Conservation (phyloP, 2,329 filamentous ascomycete species). For the Fusarium graminum region DNA sequence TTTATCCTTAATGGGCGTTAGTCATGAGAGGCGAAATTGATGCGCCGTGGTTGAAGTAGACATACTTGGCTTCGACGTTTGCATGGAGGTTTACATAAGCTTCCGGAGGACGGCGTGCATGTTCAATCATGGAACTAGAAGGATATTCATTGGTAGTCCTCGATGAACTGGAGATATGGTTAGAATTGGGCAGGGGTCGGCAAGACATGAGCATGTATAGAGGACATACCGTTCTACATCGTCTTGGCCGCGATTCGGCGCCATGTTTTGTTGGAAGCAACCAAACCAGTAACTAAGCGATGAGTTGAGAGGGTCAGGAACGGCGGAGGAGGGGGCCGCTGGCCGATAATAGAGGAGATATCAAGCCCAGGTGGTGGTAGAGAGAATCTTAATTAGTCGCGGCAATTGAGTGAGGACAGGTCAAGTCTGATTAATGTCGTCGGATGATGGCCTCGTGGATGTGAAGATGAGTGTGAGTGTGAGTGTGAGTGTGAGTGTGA, state of each 20-base stretch:
- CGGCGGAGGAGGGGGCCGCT: conserved; percentile 14
- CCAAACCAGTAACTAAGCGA: conserved; percentile 18
- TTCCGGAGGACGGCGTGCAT: conserved; percentile 52
- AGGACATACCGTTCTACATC: conserved; percentile 48
- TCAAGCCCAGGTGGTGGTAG: neutral
- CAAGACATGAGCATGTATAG: neutral
- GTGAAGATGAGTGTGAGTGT: neutral
- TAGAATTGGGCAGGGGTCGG: conserved; percentile 25
- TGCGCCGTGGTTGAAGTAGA: conserved; percentile 2
- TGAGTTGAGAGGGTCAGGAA: conserved; percentile 5
- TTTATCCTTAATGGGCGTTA: conserved; percentile 55
- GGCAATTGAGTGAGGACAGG: conserved; percentile 20
- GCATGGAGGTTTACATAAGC: conserved; percentile 59
- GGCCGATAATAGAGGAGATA: conserved; percentile 5
- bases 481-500: conserved; percentile 8
- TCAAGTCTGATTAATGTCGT: conserved; percentile 26
- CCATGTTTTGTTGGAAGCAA: conserved; percentile 31
- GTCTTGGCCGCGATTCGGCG: conserved; percentile 45
- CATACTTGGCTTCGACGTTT: conserved; percentile 62
- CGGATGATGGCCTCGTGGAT: conserved; percentile 32
- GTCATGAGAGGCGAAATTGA: conserved; percentile 2
- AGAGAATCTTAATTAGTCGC: conserved; percentile 10
- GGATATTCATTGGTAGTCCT: conserved; percentile 49
- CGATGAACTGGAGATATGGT: conserved; percentile 35
- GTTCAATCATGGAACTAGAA: conserved; percentile 53